Evolutionary conservation across 352 stramenopile genomes (phyloP).

Genomic region (Pythium apleroticum): DNA sequence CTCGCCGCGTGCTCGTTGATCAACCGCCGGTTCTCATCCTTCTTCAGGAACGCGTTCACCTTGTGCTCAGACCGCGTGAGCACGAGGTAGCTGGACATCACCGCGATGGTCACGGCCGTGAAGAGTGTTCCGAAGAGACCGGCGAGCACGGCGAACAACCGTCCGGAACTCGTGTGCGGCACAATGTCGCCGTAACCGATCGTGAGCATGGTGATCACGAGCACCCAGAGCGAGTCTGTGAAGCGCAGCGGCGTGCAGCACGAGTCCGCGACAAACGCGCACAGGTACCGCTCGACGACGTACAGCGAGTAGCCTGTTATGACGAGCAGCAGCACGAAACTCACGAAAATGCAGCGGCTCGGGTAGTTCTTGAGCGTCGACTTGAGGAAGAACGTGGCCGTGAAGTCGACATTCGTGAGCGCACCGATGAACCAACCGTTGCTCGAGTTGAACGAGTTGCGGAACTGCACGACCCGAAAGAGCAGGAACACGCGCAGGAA

Average conservation of each 20-base stretch:
- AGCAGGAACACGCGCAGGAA: constrained; percentile 53
- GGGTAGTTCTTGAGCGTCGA: constrained; percentile 73
- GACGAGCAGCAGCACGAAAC: constrained; percentile 41
- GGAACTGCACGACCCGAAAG: constrained; percentile 58
- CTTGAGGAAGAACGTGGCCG: constrained; percentile 70
- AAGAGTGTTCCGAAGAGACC: constrained; percentile 56
- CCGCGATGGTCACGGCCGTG: constrained; percentile 70
- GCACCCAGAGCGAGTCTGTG: constrained; percentile 52
- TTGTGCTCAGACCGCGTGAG: constrained; percentile 80
- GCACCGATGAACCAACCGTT: constrained; percentile 81
- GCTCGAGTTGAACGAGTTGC: constrained; percentile 75
- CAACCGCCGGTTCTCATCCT: constrained; percentile 59
- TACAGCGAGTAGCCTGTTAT: constrained; percentile 61
- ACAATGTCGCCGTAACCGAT: constrained; percentile 75
- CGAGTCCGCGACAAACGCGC: constrained; percentile 49
- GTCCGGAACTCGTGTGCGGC: constrained; percentile 46
- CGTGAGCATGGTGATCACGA: constrained; percentile 76
- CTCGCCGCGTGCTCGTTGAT: constrained; percentile 62
- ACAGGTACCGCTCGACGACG: constrained; percentile 73
- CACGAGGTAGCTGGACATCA: constrained; percentile 73
- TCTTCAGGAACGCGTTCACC: constrained; percentile 78
- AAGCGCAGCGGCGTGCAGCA: constrained; percentile 60
- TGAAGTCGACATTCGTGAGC: constrained; percentile 79
- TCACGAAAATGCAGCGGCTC: constrained; percentile 41
- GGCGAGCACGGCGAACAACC: constrained; percentile 48